These are phyloP conservation scores for Eucalyptus sp. DNA, from an alignment of 345 rosid genomes.

Conservation along the genomic window DNA sequence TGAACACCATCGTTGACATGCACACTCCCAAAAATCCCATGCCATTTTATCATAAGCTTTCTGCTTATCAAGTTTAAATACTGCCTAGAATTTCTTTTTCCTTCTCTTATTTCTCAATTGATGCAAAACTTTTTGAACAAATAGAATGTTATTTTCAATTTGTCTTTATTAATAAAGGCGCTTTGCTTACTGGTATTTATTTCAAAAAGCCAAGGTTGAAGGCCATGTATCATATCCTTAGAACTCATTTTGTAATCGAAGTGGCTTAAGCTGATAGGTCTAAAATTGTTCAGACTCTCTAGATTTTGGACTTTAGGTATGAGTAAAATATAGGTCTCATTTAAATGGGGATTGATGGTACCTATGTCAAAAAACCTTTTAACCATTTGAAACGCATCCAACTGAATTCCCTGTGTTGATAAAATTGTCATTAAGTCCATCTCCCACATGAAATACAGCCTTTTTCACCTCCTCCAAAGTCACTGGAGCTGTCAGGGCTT, in stretches of 20 bases:
- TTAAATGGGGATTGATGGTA: neutral
- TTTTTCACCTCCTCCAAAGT: neutral
- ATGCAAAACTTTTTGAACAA: neutral
- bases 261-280: neutral
- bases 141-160: neutral
- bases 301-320: neutral
- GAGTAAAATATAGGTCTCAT: neutral
- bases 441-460: neutral
- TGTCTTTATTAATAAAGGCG: neutral
- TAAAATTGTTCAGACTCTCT: neutral
- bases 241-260: neutral
- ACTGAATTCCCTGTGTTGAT: neutral
- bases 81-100: neutral
- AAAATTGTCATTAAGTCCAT: neutral
- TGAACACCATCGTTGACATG: neutral
- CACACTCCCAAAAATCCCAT: neutral
- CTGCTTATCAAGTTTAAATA: neutral
- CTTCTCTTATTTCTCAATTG: neutral
- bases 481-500: neutral
- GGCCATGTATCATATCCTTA: too few species aligned
- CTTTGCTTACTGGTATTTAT: neutral
- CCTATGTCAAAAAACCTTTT: neutral
- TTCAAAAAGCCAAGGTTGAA: too few species aligned
- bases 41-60: neutral
- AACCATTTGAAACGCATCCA: neutral